Base-by-base conservation (phyloP, 768 basidiomycete species). In the Pleurotus sapidus region DNA sequence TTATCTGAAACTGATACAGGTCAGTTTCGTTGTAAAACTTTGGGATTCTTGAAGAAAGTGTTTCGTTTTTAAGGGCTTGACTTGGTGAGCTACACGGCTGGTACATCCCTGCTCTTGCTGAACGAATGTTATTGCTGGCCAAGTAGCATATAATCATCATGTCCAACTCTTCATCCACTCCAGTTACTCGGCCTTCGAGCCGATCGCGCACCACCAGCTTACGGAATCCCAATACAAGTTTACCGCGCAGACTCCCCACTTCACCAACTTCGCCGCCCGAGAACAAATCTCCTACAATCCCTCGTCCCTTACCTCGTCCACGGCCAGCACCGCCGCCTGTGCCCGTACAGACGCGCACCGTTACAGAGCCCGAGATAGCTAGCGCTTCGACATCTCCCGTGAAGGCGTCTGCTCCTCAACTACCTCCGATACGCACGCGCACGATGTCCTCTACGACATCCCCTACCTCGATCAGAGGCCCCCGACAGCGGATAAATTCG, bases 301-400 rank as follows among this genome's bases (percentile, higher is more conserved):
- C 51, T 40, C 51, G 51, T 23, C 51, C 51, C 51, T 53, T 53
- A 37, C 51, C 51, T 11, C n/a, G 42, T 23, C 51, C 51, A 23
- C 39, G 51, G n/a, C 51, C 20, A 15, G 17, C n/a, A n/a, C 27
- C 34, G 14, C 23, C 49, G 27, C 14, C 24, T n/a, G 5, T 42
- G 14, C 12, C 51, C 20, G 25, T 23, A 4, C 51, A 34, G 17
- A 39, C 51, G 8, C 17, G 12, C 20, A 18, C 46, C 5, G 14
- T 3, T 18, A 48, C 46, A 8, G 14, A 25, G 17, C 17, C 23
- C 7, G 39, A 53, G 42, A 53, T 18, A 30, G n/a, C n/a, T 23
- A 53, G 38, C 37, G 15, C 24, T 40, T 17, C 38, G 37, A 7
- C 5, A 40, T 37, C 37, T 11, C 34, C 51, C 39, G 20, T n/a